Percentiles rank a stretch among this genome's conserved stretches.
These are phyloP conservation scores for Ziziphus jujuba DNA, from an alignment of 306 rosid species.

Conservation along the genomic window DNA sequence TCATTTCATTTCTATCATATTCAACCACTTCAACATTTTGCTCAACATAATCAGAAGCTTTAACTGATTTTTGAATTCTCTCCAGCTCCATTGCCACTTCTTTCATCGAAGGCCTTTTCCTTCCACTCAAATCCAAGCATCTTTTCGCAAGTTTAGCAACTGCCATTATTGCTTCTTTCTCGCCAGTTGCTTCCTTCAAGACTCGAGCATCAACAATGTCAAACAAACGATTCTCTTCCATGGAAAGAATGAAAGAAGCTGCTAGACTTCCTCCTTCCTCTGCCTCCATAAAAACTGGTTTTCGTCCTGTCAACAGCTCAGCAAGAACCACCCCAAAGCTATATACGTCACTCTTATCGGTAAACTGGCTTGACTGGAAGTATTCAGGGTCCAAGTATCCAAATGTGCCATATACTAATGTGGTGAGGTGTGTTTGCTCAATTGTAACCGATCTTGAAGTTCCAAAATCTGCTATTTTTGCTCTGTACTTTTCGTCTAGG, in stretches of 20 bases:
- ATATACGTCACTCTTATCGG: constrained; percentile 29
- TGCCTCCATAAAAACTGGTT: neutral
- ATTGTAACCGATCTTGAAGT: constrained; percentile 23
- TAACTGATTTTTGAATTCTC: constrained; percentile 14
- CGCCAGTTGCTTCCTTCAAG: neutral
- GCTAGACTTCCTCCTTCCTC: constrained; percentile 13
- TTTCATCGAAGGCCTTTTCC: constrained; percentile 19
- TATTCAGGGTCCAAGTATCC: constrained; percentile 35
- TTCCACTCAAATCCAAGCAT: constrained; percentile 20
- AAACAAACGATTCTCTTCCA: constrained; percentile 7
- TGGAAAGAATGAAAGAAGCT: neutral
- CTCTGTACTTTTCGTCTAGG: constrained; percentile 28
- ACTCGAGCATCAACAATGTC: constrained; percentile 18
- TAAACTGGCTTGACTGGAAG: constrained; percentile 23
- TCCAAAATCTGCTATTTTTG: constrained; percentile 30
- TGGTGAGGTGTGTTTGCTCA: constrained; percentile 30
- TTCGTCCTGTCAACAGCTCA: constrained; percentile 28
- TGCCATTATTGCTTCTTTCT: neutral
- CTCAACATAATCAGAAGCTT: neutral
- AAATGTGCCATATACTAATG: constrained; percentile 23
- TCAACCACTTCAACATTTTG: constrained; percentile 16
- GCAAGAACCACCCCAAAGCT: constrained; percentile 30
- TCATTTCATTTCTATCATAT: neutral
- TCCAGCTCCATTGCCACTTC: constrained; percentile 29
- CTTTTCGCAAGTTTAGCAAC: constrained; percentile 7